phyloP scores from a whole-genome alignment of 148 eudicot genomes.

The Camellia lanceoleosa region DNA sequence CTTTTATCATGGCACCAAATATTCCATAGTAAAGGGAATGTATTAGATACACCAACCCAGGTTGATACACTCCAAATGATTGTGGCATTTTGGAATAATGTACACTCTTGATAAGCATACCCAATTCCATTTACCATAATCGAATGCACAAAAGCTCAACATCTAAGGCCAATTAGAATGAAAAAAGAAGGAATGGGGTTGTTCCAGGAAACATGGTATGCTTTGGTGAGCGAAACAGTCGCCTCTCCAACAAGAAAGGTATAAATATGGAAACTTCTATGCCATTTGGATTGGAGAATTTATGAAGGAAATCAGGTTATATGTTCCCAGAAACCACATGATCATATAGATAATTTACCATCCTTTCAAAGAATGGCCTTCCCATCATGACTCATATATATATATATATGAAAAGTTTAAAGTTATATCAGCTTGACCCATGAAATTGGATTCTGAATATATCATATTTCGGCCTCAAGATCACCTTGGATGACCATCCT shows the following conservation, averaged over 20 bases:
- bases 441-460: neutral
- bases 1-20: neutral
- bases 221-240: too few species aligned
- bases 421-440: neutral
- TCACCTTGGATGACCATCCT: neutral
- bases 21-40: neutral
- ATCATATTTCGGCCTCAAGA: neutral
- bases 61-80: neutral
- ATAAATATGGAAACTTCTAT: too few species aligned
- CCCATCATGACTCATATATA: neutral
- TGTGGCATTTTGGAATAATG: neutral
- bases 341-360: neutral
- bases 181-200: too few species aligned
- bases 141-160: neutral
- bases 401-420: neutral
- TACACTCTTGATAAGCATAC: neutral
- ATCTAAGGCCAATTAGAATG: neutral
- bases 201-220: too few species aligned
- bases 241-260: too few species aligned
- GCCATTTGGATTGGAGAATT: too few species aligned
- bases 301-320: too few species aligned
- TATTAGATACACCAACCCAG: neutral
- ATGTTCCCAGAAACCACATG: too few species aligned
- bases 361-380: neutral
- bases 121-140: neutral